Evolutionary conservation across 1,284 basidiomycete genomes (phyloP), one percentile per base, ranked within the genome.

Genomic region (Boletellus dicymbophilus): DNA sequence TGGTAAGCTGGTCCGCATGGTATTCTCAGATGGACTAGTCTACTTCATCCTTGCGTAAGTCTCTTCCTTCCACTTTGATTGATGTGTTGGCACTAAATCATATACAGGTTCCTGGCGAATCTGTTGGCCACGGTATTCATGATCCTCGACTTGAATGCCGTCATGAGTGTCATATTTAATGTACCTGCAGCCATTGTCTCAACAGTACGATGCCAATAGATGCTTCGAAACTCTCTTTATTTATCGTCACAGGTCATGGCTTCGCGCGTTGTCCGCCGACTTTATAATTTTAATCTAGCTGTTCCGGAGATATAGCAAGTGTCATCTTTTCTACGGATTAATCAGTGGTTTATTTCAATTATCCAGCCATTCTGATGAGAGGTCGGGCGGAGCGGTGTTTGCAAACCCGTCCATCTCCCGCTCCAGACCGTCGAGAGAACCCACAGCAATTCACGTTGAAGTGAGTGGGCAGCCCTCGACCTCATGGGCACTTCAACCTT

Each of bases 261-360:
- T 1, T 83, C 81, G 54, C 81, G 86, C n/a, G 82, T 79, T 18
- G 86, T 88, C 20, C 80, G 86, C 44, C 72, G 85, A 31, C 66
- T 88, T 40, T 79, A 78, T 33, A 84, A 81, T 57, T 87, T 79
- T 67, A 76, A 75, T n/a, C 65, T 68, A 22, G 61, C 67, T 33
- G 76, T 77, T 6, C 73, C 79, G 1, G 83, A 86, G 57, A 69
- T 85, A 54, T 84, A 78, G 81, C 84, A 69, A 39, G 81, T 65
- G 51, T 48, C 49, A 16, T 51, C 34, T 52, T 33, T 45, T 22
- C 30, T 8, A 3, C 5, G 6, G 16, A 4, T 34, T 39, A 26
- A 21, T 27, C 6, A 12, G 27, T 0, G 2, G 9, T 34, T 61
- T 18, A 65, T n/a, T 37, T 42, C 20, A 9, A 28, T 38, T 15